Evolutionary conservation across 2,329 filamentous ascomycete species (phyloP), one percentile per base, ranked within the genome.

Genomic region (Ascochyta koolunga): DNA sequence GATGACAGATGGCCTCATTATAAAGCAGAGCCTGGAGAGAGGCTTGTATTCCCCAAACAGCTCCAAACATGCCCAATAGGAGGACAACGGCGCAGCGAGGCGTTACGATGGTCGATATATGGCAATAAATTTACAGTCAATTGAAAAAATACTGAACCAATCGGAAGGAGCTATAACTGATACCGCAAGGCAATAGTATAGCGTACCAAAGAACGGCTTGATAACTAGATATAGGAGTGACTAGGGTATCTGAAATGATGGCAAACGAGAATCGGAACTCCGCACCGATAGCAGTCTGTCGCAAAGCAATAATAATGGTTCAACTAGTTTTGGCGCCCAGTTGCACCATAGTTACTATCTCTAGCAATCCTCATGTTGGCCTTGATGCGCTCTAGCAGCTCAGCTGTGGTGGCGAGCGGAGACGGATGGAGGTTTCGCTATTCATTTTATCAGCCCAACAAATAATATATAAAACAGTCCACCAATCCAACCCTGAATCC

Each of bases 361-460:
- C 66, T 56, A 0, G 57, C 46, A 9, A 79, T 74, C 40, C 83
- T 78, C 79, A 90, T 78, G 66, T 90, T 90, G 16, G 86, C 86
- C 71, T 84, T 87, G 42, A 91, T 83, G 56, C 88, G 80, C 64
- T 89, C 87, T 13, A 91, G 64, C 5, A 91, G 77, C 65, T 90
- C 83, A 47, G 85, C 85, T 24, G 81, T 82, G 6, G 83, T 85
- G 50, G 86, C 83, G 7, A 80, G 80, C 1, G 80, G 75, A 52
- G 80, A 82, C 5, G 87, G 86, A 63, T 87, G 77, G 11, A 90
- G 77, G 42, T 84, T 84, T 57, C 89, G 82, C 88, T 91, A 43
- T 6, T 58, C 56, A 56, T 56, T 22, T 3, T 13, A 9, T 18
- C 16, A 37, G 16, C 35, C 19, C 18, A 35, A 15, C 9, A 13